These are phyloP conservation scores for Didymella exigua DNA, from an alignment of 2,329 filamentous ascomycete species.

Conservation along the genomic window DNA sequence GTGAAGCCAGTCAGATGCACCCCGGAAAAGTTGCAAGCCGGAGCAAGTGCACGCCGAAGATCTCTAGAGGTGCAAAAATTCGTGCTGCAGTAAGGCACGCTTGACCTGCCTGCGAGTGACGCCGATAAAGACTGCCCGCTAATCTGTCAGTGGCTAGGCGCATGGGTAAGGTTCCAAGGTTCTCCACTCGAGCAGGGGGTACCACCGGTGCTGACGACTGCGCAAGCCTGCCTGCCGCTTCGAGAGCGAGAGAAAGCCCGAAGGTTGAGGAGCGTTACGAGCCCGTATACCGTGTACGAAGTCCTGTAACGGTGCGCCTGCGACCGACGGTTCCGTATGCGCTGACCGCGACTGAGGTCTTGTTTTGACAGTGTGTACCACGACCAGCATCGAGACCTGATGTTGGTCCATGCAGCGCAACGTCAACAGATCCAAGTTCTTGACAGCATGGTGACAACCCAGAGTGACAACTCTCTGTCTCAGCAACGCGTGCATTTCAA, in stretches of 20 bases:
- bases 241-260: slow-evolving; percentile 12
- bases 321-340: neutral
- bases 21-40: slow-evolving; percentile 8
- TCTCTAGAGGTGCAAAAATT: slow-evolving; percentile 20
- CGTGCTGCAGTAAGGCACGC: slow-evolving; percentile 18
- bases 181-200: slow-evolving; percentile 14
- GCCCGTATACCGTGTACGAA: neutral
- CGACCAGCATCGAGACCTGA: neutral
- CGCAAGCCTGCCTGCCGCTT: slow-evolving; percentile 17
- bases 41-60: slow-evolving; percentile 20
- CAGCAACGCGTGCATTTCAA: neutral
- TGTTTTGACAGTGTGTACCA: slow-evolving; percentile 7
- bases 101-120: slow-evolving; percentile 19
- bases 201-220: slow-evolving; percentile 8
- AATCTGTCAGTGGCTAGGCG: slow-evolving; percentile 1
- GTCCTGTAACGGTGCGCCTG: slow-evolving; percentile 1
- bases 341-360: neutral
- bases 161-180: slow-evolving; percentile 7
- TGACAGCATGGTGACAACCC: neutral
- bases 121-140: slow-evolving; percentile 8
- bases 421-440: slow-evolving; percentile 2
- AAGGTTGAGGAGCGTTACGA: slow-evolving; percentile 4
- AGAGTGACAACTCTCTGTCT: neutral
- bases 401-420: slow-evolving; percentile 12
- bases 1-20: slow-evolving; percentile 6